These are phyloP conservation scores for Histomonas meleagridis DNA, from an alignment of 208 protist species.

Conservation along the genomic window DNA sequence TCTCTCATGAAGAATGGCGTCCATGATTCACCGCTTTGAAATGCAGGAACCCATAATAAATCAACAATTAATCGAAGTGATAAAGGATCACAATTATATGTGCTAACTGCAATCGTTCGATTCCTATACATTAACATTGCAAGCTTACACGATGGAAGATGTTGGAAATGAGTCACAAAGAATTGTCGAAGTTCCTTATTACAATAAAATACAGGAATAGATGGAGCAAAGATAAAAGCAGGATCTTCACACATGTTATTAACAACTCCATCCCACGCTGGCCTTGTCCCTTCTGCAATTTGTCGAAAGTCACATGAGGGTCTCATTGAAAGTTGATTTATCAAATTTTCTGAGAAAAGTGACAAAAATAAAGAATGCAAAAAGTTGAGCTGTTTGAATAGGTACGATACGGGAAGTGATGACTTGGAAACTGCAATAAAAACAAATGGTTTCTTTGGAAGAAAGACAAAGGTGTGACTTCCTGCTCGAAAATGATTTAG, in stretches of 20 bases:
- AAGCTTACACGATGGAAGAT: neutral
- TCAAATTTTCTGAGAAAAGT: neutral
- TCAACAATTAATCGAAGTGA: slow-evolving; percentile 4
- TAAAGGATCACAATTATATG: neutral
- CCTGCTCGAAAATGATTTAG: slow-evolving; percentile 14
- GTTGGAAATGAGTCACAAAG: neutral
- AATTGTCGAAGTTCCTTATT: neutral
- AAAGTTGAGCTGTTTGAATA: slow-evolving; percentile 33
- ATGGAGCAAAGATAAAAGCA: slow-evolving; percentile 28
- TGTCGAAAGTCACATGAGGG: neutral
- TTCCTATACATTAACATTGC: slow-evolving; percentile 4
- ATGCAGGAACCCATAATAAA: neutral
- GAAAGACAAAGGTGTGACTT: neutral
- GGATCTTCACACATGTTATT: slow-evolving; percentile 34
- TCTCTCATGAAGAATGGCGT: neutral
- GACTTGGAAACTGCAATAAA: slow-evolving; percentile 20
- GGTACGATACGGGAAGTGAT: neutral
- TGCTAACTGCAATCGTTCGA: neutral
- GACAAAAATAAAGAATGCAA: neutral
- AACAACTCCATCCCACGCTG: slow-evolving; percentile 28
- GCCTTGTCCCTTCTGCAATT: neutral
- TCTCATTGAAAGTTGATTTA: neutral
- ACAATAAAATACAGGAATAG: neutral
- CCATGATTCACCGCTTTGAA: neutral
- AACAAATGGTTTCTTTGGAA: slow-evolving; percentile 12